Evolutionary conservation across 1,284 basidiomycete species (phyloP), one percentile per base, ranked within the genome.

Genomic region (Inonotus obliquus): DNA sequence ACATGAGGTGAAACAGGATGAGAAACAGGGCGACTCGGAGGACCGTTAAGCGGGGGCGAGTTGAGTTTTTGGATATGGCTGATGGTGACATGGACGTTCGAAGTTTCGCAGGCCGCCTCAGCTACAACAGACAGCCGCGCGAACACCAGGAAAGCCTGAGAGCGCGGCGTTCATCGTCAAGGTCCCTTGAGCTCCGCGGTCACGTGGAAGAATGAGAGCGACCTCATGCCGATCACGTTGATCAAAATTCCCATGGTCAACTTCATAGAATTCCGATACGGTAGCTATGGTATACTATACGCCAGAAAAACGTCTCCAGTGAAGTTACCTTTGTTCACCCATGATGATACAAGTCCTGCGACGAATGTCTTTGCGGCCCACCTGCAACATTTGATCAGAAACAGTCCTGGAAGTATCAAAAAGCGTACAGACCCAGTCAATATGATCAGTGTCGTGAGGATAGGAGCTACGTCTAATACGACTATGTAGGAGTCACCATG

Each of bases 361-460:
- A 85, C 81, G 7, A 74, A 76, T 0, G 85, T 89, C 72, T 92
- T 93, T 4, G 82, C 79, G 0, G 71, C 76, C 93, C 93, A 96
- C 0, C 60, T 61, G 7, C 32, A 25, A 45, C 11, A 17, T 19
- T 25, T 17, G 4, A 6, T 23, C 21, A 32, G 19, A 35, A 23
- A 32, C 29, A 49, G 23, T 23, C 13, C 27, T 21, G 11, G 27
- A 54, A 23, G 39, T 39, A 38, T 21, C 32, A 32, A 32, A 48
- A 14, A 13, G 19, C 14, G n/a, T 0, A 55, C 60, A 6, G 25
- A 61, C 60, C 92, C 94, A 1, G 78, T 75, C 1, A 94, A 72
- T 45, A 96, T 89, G 44, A 94, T 85, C 14, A 84, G 65, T 1
- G 89, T 92, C 0, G 92, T 94, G 71, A 91, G 84, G 49, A 85